Evolutionary conservation across 2,329 filamentous ascomycete genomes (phyloP).

Genomic region (Pezizomycotina sp.): DNA sequence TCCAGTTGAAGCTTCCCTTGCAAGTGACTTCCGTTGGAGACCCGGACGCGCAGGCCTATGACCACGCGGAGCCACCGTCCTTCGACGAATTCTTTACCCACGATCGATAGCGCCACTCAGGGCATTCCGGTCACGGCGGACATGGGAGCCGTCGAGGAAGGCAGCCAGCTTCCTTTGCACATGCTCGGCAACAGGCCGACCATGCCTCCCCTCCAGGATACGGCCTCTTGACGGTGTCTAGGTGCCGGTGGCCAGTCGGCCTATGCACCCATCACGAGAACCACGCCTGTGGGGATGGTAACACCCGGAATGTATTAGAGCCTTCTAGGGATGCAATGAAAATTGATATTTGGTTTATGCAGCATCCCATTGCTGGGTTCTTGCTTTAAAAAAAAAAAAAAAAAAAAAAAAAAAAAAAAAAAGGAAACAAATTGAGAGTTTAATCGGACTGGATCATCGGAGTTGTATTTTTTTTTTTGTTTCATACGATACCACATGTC

Average conservation of each 20-base stretch:
- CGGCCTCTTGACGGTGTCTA: too few relatives aligned
- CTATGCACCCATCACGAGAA: too few relatives aligned
- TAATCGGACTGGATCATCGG: background rate
- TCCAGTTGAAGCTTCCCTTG: constrained; percentile 24
- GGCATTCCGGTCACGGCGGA: constrained; percentile 4
- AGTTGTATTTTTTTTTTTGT: constrained; percentile 22
- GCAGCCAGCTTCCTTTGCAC: constrained; percentile 14
- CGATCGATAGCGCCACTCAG: constrained; percentile 16
- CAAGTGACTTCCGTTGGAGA: constrained; percentile 18
- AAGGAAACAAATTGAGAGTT: too few relatives aligned
- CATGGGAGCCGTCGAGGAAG: constrained; percentile 9
- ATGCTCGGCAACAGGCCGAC: constrained; percentile 18
- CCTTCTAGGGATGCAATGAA: too few relatives aligned
- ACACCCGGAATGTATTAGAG: too few relatives aligned
- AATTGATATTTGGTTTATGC: too few relatives aligned
- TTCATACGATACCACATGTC: too few relatives aligned
- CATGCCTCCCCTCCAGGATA: constrained; percentile 16
- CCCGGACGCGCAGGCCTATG: constrained; percentile 9
- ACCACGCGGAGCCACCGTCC: constrained; percentile 12
- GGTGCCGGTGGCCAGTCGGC: too few relatives aligned
- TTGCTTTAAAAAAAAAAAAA: background rate
- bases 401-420: constrained; percentile 12
- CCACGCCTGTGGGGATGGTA: too few relatives aligned
- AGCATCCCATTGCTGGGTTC: constrained; percentile 1
- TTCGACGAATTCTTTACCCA: constrained; percentile 24